Evolutionary conservation across 495 filamentous ascomycete species (phyloP).

Genomic region (Penicillium atrosanguineum): DNA sequence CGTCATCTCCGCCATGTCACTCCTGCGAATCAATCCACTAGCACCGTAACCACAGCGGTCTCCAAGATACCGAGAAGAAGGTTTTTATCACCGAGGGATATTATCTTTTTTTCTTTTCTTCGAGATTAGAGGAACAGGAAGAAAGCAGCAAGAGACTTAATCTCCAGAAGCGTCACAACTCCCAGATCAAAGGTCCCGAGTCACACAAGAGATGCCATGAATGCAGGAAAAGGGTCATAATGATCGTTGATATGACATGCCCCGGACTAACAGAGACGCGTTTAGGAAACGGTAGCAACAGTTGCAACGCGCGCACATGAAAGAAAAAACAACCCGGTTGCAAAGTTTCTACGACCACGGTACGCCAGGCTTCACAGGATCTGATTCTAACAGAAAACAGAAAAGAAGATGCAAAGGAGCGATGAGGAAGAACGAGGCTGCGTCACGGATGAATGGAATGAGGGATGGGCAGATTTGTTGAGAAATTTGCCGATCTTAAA

Average conservation of each 20-base stretch:
- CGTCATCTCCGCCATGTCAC: background rate
- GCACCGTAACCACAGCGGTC: background rate
- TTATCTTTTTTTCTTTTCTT: background rate
- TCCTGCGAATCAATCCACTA: conserved; percentile 2
- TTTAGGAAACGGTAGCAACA: conserved; percentile 5
- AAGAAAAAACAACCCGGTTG: conserved; percentile 12
- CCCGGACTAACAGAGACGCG: conserved; percentile 22
- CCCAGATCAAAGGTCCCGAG: conserved; percentile 8
- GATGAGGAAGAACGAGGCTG: conserved; percentile 25
- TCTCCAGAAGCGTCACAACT: conserved; percentile 2
- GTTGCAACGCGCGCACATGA: conserved; percentile 4
- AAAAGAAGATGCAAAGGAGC: conserved; percentile 34
- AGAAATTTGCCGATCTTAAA: conserved; percentile 44
- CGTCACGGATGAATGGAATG: background rate
- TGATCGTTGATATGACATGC: conserved; percentile 44
- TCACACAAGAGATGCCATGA: conserved; percentile 37
- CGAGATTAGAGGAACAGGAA: background rate
- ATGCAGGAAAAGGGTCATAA: conserved; percentile 43
- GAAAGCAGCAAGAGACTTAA: background rate
- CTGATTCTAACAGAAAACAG: conserved; percentile 37
- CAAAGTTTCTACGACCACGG: conserved; percentile 47
- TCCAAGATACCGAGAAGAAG: background rate
- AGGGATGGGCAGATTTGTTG: conserved; percentile 20
- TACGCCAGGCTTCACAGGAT: conserved; percentile 45
- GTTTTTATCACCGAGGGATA: background rate